These are phyloP conservation scores for Sanghuangporus baumii DNA, from an alignment of 1,284 basidiomycete genomes.

Conservation along the genomic window DNA sequence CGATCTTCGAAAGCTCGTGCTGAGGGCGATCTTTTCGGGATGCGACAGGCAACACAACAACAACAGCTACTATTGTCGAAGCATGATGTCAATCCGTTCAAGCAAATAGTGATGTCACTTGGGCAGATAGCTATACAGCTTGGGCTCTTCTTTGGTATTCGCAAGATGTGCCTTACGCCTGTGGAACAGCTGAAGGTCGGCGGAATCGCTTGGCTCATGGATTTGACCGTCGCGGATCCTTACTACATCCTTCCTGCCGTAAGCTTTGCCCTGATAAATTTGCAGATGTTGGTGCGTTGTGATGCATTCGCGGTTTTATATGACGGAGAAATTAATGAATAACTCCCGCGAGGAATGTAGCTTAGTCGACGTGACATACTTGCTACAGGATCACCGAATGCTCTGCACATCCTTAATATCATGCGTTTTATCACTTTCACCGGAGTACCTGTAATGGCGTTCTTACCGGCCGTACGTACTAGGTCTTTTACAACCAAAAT, in stretches of 20 bases:
- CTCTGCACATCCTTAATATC: conserved; percentile 69
- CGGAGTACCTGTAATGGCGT: conserved; percentile 56
- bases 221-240: conserved; percentile 79
- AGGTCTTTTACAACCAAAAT: not conserved
- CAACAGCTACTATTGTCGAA: conserved; percentile 63
- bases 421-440: conserved; percentile 59
- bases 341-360: conserved; percentile 28
- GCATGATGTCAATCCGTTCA: conserved; percentile 62
- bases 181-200: conserved; percentile 73
- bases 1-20: conserved; percentile 35
- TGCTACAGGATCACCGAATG: conserved; percentile 42
- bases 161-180: conserved; percentile 65
- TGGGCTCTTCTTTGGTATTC: conserved; percentile 82
- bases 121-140: conserved; percentile 79
- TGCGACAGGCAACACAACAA: conserved; percentile 50
- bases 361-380: conserved; percentile 56
- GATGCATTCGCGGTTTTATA: not conserved
- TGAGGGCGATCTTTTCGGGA: conserved; percentile 45
- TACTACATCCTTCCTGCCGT: conserved; percentile 71
- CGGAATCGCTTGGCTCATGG: conserved; percentile 71
- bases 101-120: conserved; percentile 55
- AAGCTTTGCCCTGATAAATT: conserved; percentile 59
- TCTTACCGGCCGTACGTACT: conserved; percentile 36
- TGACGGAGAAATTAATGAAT: not conserved
- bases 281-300: conserved; percentile 62